Evolutionary conservation across 768 basidiomycete species (phyloP), one percentile per base, ranked within the genome.

Genomic region (Kwoniella dendrophila): DNA sequence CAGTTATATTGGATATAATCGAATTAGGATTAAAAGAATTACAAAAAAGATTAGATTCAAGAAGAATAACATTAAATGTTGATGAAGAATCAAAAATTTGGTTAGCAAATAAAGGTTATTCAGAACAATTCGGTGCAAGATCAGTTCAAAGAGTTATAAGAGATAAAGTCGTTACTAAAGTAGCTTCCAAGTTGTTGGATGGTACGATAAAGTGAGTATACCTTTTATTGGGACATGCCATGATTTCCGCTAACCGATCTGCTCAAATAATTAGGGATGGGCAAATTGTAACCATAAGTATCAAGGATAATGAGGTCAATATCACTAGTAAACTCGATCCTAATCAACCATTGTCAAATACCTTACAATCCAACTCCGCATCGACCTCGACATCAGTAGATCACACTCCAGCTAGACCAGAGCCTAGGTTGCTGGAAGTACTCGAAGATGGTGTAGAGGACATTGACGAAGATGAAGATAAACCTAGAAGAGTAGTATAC

Each of bases 91-190:
- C 90, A 2, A 81, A 81, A 29, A 80, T 83, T 3, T 90, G 88
- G 88, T 82, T 96, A 3, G 89, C 86, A 0, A 73, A 84, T 59
- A 83, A 86, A 47, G 92, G 92, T 0, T 93, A 90, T 75, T 92
- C 90, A 3, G 86, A 90, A 47, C 78, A 87, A 26, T 94, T 93
- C 76, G 92, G 92, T 24, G 92, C 92, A 0, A 83, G 92, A 32
- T 89, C 90, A 5, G 90, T 95, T 57, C 90, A 90, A 7, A 81
- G 92, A n/a, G 86, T 92, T 20, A 89, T 95, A 3, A 82, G 90
- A 53, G 87, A 87, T 53, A 85, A 88, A 68, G 88, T 96, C 10
- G 78, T 92, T 44, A 90, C 90, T 81, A 89, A 88, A 24, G 81
- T 95, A 20, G 92, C 92, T 0, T 86, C 86, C 75, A 89, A 88